Evolutionary conservation across 1,284 basidiomycete genomes (phyloP).

Genomic region (Cryptococcus floricola): DNA sequence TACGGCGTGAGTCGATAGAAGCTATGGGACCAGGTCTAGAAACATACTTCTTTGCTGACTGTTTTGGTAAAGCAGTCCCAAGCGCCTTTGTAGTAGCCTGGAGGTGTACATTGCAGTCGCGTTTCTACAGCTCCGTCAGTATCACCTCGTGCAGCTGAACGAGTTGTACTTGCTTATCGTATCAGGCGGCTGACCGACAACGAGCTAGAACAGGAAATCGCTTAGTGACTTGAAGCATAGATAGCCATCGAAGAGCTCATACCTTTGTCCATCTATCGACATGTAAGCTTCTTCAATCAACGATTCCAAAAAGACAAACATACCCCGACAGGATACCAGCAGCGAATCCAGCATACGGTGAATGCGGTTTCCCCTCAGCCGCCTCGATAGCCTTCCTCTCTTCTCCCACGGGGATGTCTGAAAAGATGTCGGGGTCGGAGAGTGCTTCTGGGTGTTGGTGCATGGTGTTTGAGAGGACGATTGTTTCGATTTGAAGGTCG

Average conservation of each 20-base stretch:
- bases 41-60: constrained; percentile 34
- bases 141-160: not conserved
- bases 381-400: constrained; percentile 1
- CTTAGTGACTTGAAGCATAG: not conserved
- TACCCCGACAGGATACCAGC: constrained; percentile 44
- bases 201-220: not conserved
- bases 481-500: too few species aligned
- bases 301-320: not conserved
- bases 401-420: constrained; percentile 2
- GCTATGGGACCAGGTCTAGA: not conserved
- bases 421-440: constrained; percentile 14
- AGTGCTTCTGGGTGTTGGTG: constrained; percentile 7
- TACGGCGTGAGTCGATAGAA: not conserved
- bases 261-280: constrained; percentile 27
- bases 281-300: not conserved
- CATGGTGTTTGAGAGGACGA: too few species aligned
- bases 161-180: constrained; percentile 27
- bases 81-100: constrained; percentile 41
- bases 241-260: not conserved
- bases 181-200: constrained; percentile 42
- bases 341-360: constrained; percentile 43
- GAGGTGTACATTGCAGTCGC: constrained; percentile 46
- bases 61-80: constrained; percentile 42
- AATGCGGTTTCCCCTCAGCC: constrained; percentile 20
- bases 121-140: constrained; percentile 19